Conservation (phyloP, 2,329 filamentous ascomycete genomes). For the Fusarium gaditjirri region DNA sequence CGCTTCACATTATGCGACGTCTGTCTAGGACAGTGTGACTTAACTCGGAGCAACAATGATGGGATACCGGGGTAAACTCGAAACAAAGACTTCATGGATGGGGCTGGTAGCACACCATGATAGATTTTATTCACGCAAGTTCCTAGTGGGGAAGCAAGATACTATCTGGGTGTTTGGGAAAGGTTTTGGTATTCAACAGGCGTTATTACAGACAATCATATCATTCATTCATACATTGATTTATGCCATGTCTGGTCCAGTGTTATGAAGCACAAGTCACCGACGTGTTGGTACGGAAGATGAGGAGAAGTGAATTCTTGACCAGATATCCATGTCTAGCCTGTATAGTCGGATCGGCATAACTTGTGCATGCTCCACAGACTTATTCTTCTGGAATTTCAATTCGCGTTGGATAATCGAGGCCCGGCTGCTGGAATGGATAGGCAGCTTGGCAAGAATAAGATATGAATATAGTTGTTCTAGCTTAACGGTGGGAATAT, state of each 20-base stretch:
- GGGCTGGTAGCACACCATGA: background rate
- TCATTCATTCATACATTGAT: background rate
- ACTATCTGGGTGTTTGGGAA: background rate
- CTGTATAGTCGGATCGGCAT: constrained; percentile 2
- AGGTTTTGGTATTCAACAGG: background rate
- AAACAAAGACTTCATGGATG: background rate
- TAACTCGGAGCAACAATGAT: background rate
- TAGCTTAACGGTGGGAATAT: background rate
- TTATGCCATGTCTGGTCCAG: background rate
- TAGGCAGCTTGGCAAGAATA: background rate
- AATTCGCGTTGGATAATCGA: background rate
- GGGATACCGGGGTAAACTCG: background rate
- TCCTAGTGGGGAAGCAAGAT: background rate
- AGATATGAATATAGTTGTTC: background rate
- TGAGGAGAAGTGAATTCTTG: background rate
- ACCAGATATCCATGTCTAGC: constrained; percentile 14
- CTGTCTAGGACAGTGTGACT: background rate
- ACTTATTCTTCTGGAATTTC: background rate
- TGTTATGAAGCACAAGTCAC: background rate
- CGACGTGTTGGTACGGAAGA: background rate
- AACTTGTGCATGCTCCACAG: background rate
- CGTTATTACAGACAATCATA: background rate
- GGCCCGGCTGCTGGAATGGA: background rate
- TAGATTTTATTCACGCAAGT: background rate
- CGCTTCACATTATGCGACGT: background rate